Percentiles rank a stretch among this genome's conserved stretches.
These are phyloP conservation scores for Flaveria bidentis DNA, from an alignment of 129 eudicot species.

Conservation along the genomic window DNA sequence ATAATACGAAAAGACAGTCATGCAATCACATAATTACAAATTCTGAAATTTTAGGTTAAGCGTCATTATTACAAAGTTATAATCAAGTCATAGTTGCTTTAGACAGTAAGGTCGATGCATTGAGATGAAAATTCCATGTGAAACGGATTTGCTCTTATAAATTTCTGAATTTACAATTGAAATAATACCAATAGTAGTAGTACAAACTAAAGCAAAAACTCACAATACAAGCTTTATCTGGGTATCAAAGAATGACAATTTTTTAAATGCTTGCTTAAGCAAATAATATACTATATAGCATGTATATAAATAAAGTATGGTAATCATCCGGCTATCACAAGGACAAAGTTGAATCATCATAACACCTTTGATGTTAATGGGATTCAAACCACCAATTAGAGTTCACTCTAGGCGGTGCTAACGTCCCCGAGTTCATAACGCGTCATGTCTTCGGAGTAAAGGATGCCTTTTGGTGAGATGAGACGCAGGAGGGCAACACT, in stretches of 20 bases:
- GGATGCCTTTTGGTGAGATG: constrained; percentile 60
- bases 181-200: no score
- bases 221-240: constrained; percentile 2
- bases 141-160: no score
- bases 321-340: constrained; percentile 5
- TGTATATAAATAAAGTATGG: constrained; percentile 32
- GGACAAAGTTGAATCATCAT: constrained; percentile 10
- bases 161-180: no score
- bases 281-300: constrained; percentile 28
- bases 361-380: constrained; percentile 4
- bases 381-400: constrained; percentile 6
- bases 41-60: no score
- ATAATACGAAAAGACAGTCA: no score
- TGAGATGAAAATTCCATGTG: no score
- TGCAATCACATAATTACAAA: no score
- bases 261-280: constrained; percentile 21
- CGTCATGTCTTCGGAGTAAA: constrained; percentile 60
- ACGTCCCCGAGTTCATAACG: constrained; percentile 48
- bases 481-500: constrained; percentile 67
- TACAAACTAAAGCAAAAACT: background rate
- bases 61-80: no score
- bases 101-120: no score
- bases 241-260: constrained; percentile 28
- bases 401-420: constrained; percentile 49
- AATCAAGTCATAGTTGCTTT: no score